These are phyloP conservation scores for Linaria vulgaris DNA, from an alignment of 257 asterid genomes.

Conservation along the genomic window DNA sequence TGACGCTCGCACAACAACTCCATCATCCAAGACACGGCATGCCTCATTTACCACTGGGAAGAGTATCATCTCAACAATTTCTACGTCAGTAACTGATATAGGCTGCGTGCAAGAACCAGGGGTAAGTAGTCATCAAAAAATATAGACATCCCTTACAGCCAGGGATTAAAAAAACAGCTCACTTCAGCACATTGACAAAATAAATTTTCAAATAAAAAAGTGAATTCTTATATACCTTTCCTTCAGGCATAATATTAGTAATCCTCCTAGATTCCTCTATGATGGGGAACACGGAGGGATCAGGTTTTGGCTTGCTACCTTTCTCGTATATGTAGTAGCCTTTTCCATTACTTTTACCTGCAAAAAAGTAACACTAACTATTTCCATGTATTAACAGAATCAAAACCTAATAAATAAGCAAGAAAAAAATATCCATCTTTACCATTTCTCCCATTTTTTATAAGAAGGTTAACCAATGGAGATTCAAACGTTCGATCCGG, in stretches of 20 bases:
- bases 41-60: slow-evolving; percentile 71
- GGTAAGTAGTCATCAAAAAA: neutral
- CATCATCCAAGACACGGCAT: slow-evolving; percentile 61
- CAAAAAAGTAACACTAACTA: slow-evolving; percentile 18
- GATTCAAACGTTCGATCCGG: slow-evolving; percentile 66
- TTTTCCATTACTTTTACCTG: slow-evolving; percentile 93
- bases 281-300: slow-evolving; percentile 76
- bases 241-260: slow-evolving; percentile 82
- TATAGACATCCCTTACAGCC: neutral
- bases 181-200: neutral
- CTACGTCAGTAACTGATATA: slow-evolving; percentile 52
- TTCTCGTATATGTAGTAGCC: slow-evolving; percentile 83
- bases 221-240: slow-evolving; percentile 54
- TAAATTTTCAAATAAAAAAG: neutral
- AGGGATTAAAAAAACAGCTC: neutral
- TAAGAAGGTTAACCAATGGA: slow-evolving; percentile 75
- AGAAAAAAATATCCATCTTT: slow-evolving; percentile 41
- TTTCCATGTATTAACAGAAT: slow-evolving; percentile 20
- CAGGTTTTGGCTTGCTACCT: slow-evolving; percentile 95
- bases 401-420: slow-evolving; percentile 19
- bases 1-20: slow-evolving; percentile 56
- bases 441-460: slow-evolving; percentile 91
- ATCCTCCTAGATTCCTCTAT: slow-evolving; percentile 85
- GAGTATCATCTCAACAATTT: slow-evolving; percentile 67
- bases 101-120: slow-evolving; percentile 39